Conservation (phyloP, 441 rosid species). For the Melastoma candidum region DNA sequence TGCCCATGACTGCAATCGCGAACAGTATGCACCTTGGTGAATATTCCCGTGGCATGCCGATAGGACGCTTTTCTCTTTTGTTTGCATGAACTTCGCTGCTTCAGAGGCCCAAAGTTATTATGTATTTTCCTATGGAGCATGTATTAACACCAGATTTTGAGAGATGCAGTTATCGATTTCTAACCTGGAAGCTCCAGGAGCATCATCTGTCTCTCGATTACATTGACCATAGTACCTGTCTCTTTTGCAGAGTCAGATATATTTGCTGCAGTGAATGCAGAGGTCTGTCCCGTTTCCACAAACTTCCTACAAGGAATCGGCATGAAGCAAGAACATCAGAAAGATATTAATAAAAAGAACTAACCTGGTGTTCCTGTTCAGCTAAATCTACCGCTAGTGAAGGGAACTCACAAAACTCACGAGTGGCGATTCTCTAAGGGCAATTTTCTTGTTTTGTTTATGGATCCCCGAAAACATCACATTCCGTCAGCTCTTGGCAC, state of each 20-base stretch:
- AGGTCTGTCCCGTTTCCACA: conserved; percentile 98
- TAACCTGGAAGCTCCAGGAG: conserved; percentile 71
- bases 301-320: conserved; percentile 43
- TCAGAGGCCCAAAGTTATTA: too few species aligned
- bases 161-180: too few species aligned
- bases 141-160: too few species aligned
- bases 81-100: too few species aligned
- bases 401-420: conserved; percentile 92
- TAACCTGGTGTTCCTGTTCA: conserved; percentile 69
- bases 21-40: conserved; percentile 56
- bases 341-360: not conserved
- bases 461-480: conserved; percentile 61
- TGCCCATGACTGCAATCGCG: conserved; percentile 82
- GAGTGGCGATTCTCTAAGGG: conserved; percentile 80
- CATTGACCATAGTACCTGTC: conserved; percentile 64
- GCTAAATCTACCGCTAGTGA: conserved; percentile 81
- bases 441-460: conserved; percentile 58
- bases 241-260: conserved; percentile 79
- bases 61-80: conserved; percentile 8
- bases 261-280: conserved; percentile 72
- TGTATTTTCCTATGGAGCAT: too few species aligned
- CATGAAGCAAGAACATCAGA: too few species aligned
- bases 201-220: conserved; percentile 47
- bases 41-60: conserved; percentile 23
- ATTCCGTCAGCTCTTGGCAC: conserved; percentile 82